phyloP scores from a whole-genome alignment of 2,329 filamentous ascomycete genomes.

The Leptographium flavum region DNA sequence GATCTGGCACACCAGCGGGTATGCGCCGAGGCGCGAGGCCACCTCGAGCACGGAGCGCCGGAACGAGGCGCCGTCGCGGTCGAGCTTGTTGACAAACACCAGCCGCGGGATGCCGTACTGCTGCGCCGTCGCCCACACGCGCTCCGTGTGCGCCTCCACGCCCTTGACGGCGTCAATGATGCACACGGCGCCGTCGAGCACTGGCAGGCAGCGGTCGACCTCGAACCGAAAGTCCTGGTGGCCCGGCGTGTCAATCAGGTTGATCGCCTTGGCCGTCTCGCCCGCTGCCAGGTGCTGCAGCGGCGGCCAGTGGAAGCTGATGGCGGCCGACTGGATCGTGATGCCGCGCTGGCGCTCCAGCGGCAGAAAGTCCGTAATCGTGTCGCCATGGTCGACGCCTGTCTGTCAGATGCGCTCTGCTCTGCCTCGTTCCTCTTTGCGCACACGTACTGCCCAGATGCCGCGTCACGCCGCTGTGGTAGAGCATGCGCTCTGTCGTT shows the following conservation, averaged over 20 bases:
- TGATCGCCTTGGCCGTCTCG: constrained; percentile 52
- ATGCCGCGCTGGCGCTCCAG: constrained; percentile 86
- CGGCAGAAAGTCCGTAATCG: constrained; percentile 91
- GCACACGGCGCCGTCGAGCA: constrained; percentile 20
- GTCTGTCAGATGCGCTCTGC: not conserved
- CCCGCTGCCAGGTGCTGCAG: constrained; percentile 24
- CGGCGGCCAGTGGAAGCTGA: constrained; percentile 82
- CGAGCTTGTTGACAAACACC: constrained; percentile 73
- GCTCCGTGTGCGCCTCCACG: constrained; percentile 92
- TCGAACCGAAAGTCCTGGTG: constrained; percentile 98
- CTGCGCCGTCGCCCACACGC: constrained; percentile 86
- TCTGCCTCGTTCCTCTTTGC: too few relatives aligned
- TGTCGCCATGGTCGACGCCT: constrained; percentile 94
- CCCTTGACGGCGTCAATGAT: constrained; percentile 24
- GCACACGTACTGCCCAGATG: constrained; percentile 53
- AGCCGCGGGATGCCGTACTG: constrained; percentile 74
- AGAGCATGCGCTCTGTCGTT: constrained; percentile 97
- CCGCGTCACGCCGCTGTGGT: constrained; percentile 80
- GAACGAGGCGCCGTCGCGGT: constrained; percentile 72
- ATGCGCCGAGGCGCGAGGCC: constrained; percentile 61
- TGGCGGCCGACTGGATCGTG: constrained; percentile 93
- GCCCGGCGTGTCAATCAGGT: constrained; percentile 89
- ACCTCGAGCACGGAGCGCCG: constrained; percentile 76
- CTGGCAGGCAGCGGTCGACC: constrained; percentile 66
- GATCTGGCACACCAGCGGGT: constrained; percentile 86